phyloP scores from a whole-genome alignment of 2,329 filamentous ascomycete genomes.

The Diplodia corticola region DNA sequence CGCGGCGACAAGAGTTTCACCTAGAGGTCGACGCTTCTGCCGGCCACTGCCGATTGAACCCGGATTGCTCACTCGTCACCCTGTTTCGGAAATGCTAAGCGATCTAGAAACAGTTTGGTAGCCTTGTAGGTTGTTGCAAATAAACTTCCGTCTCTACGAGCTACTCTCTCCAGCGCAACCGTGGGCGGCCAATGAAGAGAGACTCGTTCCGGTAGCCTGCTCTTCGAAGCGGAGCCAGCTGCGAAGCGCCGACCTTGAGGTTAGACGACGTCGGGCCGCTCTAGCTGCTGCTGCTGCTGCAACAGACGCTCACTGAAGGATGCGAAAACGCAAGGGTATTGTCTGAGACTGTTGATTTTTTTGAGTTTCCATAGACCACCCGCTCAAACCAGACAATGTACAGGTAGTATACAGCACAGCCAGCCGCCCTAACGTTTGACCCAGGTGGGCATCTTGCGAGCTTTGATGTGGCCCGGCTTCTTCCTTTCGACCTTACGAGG shows the following conservation, averaged over 20 bases:
- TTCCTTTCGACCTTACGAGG: slow-evolving; percentile 93
- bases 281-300: not conserved
- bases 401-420: slow-evolving; percentile 13
- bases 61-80: slow-evolving; percentile 4
- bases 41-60: slow-evolving; percentile 10
- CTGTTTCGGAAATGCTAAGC: slow-evolving; percentile 15
- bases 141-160: slow-evolving; percentile 18
- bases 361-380: slow-evolving; percentile 16
- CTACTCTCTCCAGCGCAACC: not conserved
- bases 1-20: slow-evolving; percentile 17
- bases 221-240: slow-evolving; percentile 1
- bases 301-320: slow-evolving; percentile 7
- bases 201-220: not conserved
- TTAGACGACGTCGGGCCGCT: not conserved
- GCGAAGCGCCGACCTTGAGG: not conserved
- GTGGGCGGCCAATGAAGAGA: not conserved
- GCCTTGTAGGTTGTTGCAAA: slow-evolving; percentile 20
- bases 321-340: not conserved
- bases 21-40: slow-evolving; percentile 1
- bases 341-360: slow-evolving; percentile 13
- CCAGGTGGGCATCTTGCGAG: slow-evolving; percentile 97
- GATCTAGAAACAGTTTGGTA: slow-evolving; percentile 19
- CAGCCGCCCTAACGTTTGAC: slow-evolving; percentile 68
- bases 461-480: slow-evolving; percentile 94
- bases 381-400: slow-evolving; percentile 14